phyloP scores from a whole-genome alignment of 192 early-diverging fungal species.

The Backusella circina region DNA sequence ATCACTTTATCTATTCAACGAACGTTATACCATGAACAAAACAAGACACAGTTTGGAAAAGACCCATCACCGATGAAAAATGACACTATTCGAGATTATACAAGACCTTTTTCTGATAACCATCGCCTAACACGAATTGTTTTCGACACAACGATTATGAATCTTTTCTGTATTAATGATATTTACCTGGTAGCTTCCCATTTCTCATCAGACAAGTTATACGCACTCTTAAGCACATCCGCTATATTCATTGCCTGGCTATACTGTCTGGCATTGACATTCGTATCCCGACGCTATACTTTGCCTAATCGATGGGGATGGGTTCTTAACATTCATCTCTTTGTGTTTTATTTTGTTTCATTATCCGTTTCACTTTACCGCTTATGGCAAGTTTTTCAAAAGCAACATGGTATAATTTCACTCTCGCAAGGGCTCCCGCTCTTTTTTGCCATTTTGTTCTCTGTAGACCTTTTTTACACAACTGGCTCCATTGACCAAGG shows the following conservation, averaged over 20 bases:
- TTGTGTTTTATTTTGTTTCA: conserved; percentile 20
- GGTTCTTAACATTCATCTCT: conserved; percentile 32
- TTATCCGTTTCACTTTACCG: conserved; percentile 8
- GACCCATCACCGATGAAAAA: neutral
- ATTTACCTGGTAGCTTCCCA: neutral
- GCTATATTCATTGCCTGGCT: conserved; percentile 22
- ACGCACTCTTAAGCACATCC: neutral
- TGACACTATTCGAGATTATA: conserved; percentile 10
- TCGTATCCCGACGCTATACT: conserved; percentile 23
- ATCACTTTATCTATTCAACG: conserved; percentile 22
- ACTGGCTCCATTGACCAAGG: conserved; percentile 28
- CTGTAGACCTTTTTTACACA: conserved; percentile 15
- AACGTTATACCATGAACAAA: conserved; percentile 5
- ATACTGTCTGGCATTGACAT: conserved; percentile 17
- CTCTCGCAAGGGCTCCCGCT: neutral
- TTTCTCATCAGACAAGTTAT: neutral
- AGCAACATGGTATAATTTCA: neutral
- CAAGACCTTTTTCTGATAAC: conserved; percentile 5
- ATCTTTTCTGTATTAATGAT: neutral
- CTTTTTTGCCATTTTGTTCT: neutral
- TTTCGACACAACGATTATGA: conserved; percentile 2
- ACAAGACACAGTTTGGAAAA: neutral
- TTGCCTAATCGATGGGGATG: conserved; percentile 28
- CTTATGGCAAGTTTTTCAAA: neutral
- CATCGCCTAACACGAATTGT: conserved; percentile 8